Evolutionary conservation across 2,329 filamentous ascomycete genomes (phyloP), one percentile per base, ranked within the genome.

Genomic region (Tolypocladium endophyticum): DNA sequence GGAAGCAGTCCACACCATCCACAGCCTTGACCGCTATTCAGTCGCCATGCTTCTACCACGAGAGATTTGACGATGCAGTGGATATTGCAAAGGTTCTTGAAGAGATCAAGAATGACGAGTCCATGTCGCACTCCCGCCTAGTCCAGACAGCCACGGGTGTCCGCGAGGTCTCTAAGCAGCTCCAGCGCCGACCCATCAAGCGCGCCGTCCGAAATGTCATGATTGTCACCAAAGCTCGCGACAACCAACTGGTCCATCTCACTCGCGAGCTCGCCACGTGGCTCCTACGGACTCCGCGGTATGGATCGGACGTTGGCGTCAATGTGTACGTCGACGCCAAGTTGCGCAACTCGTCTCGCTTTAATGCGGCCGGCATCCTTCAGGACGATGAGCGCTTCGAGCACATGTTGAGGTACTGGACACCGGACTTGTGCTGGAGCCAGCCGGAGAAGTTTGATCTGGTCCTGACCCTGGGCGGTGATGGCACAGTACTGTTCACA

Each of bases 301-400:
- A 99, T 71, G 91, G 91, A 52, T 91, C 85, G 58, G 87, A 94
- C 63, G 72, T 94, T n/a, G 94, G 94, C 18, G 89, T 99, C 58
- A 96, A 93, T 68, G 94, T 99, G 64, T 97, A 96, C 70, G 94
- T 99, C n/a, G 94, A 99, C 73, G 89, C 92, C 64, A 97, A 99
- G 77, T 80, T 99, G 62, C 87, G 87, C 67, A 86, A 86, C 67
- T 96, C 92, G 6, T 92, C 90, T 72, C 89, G 94, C 57, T 99
- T 99, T 72, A 86, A 92, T 68, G 85, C 89, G 2, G 76, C 85
- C 4, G 84, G 85, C 36, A 80, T 99, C 59, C 67, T 93, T 8
- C 84, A 85, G 52, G 84, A 89, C 68, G 86, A 97, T 67, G 79
- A 86, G 14, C 86, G 88, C 30, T 96, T 92, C 72, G 80, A 87